Evolutionary conservation across 345 rosid genomes (phyloP).

Genomic region (Eutrema heterophyllum): DNA sequence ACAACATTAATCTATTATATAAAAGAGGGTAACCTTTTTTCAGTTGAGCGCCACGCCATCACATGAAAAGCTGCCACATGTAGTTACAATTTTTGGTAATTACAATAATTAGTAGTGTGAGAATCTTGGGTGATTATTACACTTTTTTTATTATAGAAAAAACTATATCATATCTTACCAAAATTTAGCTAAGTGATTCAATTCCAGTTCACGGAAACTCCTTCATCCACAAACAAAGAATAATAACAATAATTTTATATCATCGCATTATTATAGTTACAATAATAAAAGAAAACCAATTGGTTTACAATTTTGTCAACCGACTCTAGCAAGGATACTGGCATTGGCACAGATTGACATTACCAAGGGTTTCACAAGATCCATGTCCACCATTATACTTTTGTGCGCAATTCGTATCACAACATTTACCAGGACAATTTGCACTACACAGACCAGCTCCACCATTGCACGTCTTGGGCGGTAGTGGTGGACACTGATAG

Average conservation of each 20-base stretch:
- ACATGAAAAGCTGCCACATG: too few species aligned
- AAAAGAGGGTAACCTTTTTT: too few species aligned
- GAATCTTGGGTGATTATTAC: too few species aligned
- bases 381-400: slow-evolving; percentile 13
- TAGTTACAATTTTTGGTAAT: too few species aligned
- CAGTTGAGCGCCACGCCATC: too few species aligned
- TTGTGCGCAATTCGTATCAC: neutral
- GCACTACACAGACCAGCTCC: slow-evolving; percentile 13
- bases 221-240: neutral
- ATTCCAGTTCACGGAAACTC: neutral
- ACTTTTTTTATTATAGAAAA: too few species aligned
- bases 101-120: too few species aligned
- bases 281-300: neutral
- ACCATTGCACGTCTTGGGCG: neutral
- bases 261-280: neutral
- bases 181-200: too few species aligned
- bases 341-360: slow-evolving; percentile 17
- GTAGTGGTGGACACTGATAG: neutral
- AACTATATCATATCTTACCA: too few species aligned
- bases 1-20: too few species aligned
- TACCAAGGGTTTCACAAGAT: slow-evolving; percentile 10
- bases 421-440: neutral
- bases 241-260: neutral
- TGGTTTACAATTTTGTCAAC: neutral
- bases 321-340: slow-evolving; percentile 14